Evolutionary conservation across 2,329 filamentous ascomycete genomes (phyloP), one percentile per base, ranked within the genome.

Genomic region (Xylaria sp.): DNA sequence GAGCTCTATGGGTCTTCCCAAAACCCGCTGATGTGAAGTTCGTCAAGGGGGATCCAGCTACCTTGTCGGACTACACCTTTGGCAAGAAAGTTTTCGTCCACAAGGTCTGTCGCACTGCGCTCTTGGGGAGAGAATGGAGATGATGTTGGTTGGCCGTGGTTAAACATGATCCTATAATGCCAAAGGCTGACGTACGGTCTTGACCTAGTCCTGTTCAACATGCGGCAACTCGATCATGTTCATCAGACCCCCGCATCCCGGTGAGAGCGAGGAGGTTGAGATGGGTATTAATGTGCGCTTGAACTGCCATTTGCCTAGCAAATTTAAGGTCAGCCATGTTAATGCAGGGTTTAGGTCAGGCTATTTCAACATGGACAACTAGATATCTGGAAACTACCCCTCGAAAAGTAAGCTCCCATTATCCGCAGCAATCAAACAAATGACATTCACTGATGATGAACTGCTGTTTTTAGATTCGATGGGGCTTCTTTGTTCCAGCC

Each of bases 151-250:
- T 31, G 37, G 34, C 4, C n/a, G 39, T 31, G 39, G 46, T 46
- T 25, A 13, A 2, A 34, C 31, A 23, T 31, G 23, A 20, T 6
- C 12, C n/a, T n/a, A 20, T 3, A 5, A 12, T 46, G 23, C 1
- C n/a, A 31, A 39, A 15, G 2, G 39, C 56, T 58, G 39, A 58
- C 31, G 18, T 18, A 31, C n/a, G 23, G 8, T 31, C 23, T n/a
- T 9, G 39, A n/a, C 12, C 12, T 20, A 58, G 56, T 58, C 41
- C 39, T 58, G 56, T 6, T 48, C 25, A 15, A 58, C 56, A 31
- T 58, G 56, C 23, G 39, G 56, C 39, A 58, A 58, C 25, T 58
- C 56, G 7, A n/a, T 58, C 23, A 58, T 58, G 56, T 58, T 58
- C 39, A 7, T 58, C 23, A 39, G 56, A 1, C 20, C 56, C 23